Evolutionary conservation across 495 filamentous ascomycete species (phyloP).

Genomic region (Xylaria grammica): DNA sequence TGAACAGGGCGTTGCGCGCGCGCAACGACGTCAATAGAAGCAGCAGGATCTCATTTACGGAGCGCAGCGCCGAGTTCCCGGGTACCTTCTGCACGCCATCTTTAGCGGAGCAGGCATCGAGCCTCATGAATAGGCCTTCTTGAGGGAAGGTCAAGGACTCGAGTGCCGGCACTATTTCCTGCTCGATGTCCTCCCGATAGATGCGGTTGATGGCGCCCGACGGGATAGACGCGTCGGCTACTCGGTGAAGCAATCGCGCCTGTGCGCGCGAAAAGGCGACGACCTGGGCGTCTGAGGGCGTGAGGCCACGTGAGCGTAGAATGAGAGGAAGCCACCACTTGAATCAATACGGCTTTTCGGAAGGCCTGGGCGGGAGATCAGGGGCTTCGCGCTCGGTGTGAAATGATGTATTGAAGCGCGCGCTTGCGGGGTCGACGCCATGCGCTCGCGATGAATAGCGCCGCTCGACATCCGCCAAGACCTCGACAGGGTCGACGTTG

Average conservation of each 20-base stretch:
- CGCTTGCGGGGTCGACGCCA: background rate
- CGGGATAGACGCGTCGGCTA: constrained; percentile 26
- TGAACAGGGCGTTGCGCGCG: constrained; percentile 29
- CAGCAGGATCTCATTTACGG: constrained; percentile 30
- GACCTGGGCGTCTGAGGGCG: constrained; percentile 19
- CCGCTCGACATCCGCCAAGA: constrained; percentile 24
- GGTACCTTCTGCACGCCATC: constrained; percentile 29
- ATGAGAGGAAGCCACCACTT: constrained; percentile 36
- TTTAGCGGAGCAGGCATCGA: constrained; percentile 41
- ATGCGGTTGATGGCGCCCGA: constrained; percentile 20
- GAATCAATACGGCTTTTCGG: constrained; percentile 31
- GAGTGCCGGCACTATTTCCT: constrained; percentile 26
- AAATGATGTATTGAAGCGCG: constrained; percentile 34
- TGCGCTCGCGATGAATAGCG: background rate
- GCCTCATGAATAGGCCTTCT: constrained; percentile 37
- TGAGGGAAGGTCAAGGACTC: constrained; percentile 27
- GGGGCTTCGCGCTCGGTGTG: constrained; percentile 30
- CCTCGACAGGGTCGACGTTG: constrained; percentile 10
- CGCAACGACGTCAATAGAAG: constrained; percentile 35
- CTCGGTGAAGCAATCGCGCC: constrained; percentile 22
- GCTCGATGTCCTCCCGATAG: constrained; percentile 29
- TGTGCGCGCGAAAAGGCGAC: constrained; percentile 19
- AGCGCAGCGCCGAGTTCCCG: constrained; percentile 27
- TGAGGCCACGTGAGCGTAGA: constrained; percentile 22
- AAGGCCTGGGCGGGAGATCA: constrained; percentile 21